These are phyloP conservation scores for Saccharomycopsis hybrid DNA, from an alignment of 1,139 yeast species.

Conservation along the genomic window DNA sequence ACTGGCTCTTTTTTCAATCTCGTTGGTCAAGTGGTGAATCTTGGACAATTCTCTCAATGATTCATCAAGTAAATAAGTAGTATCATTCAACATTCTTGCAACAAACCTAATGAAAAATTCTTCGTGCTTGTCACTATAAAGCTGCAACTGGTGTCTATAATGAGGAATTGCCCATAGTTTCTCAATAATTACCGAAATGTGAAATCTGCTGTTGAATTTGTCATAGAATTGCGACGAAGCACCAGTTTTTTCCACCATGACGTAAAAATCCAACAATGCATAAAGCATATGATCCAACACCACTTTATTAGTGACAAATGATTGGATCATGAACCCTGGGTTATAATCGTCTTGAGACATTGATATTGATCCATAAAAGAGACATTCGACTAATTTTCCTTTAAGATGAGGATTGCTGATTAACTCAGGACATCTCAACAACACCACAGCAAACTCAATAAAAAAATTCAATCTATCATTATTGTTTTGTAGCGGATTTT, in stretches of 20 bases:
- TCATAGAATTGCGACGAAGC: conserved; percentile 94
- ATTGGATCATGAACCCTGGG: conserved; percentile 68
- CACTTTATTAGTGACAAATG: conserved; percentile 57
- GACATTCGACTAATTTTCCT: conserved; percentile 71
- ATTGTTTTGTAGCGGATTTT: conserved; percentile 56
- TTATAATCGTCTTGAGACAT: conserved; percentile 37
- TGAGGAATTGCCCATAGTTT: conserved; percentile 71
- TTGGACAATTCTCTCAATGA: conserved; percentile 72
- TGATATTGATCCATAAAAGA: conserved; percentile 71
- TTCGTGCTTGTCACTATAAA: conserved; percentile 58
- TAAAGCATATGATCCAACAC: conserved; percentile 66
- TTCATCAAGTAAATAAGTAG: conserved; percentile 87
- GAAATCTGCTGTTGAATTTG: conserved; percentile 85
- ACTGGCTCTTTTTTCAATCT: conserved; percentile 35
- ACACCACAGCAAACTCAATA: conserved; percentile 65
- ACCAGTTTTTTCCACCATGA: conserved; percentile 94
- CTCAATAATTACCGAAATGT: conserved; percentile 77
- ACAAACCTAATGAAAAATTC: conserved; percentile 87
- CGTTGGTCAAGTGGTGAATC: conserved; percentile 68
- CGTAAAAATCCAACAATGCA: conserved; percentile 82
- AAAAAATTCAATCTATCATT: conserved; percentile 46
- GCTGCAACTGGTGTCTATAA: conserved; percentile 61
- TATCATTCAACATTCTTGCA: conserved; percentile 91
- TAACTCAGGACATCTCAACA: conserved; percentile 78
- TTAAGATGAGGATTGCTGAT: conserved; percentile 92